Conservation (phyloP, 169 alveolate species). For the Plasmodium vivax region DNA sequence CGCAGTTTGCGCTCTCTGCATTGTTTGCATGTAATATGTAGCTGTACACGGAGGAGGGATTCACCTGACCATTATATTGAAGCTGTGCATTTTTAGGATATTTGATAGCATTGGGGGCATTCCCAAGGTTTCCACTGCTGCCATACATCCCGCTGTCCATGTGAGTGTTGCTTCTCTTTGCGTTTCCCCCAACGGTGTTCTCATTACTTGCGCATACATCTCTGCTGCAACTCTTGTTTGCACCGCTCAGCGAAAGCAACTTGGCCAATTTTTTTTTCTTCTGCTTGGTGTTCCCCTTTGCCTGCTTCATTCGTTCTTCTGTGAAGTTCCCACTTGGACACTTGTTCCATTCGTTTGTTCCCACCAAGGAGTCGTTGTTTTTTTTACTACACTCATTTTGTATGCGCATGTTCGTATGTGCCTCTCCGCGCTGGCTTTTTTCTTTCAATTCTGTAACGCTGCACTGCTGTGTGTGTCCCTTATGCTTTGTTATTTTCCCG, state of each 20-base stretch:
- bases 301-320: background rate
- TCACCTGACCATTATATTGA: background rate
- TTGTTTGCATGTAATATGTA: constrained; percentile 36
- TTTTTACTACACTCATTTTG: background rate
- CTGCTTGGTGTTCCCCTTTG: constrained; percentile 10
- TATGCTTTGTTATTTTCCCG: background rate
- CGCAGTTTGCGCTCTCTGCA: constrained; percentile 25
- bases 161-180: background rate
- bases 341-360: background rate
- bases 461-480: background rate
- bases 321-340: background rate
- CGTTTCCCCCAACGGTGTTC: background rate
- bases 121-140: background rate
- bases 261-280: constrained; percentile 39
- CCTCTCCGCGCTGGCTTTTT: background rate
- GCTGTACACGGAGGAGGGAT: constrained; percentile 59
- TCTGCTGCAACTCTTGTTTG: constrained; percentile 11
- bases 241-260: constrained; percentile 16
- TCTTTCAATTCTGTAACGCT: background rate
- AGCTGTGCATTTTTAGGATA: constrained; percentile 1
- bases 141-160: background rate
- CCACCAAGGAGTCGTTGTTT: background rate
- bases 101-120: background rate
- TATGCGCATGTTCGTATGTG: background rate
- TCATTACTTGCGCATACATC: background rate